A percentile compares a stretch with the other conserved stretches of the same genome.
phyloP scores from a whole-genome alignment of 768 basidiomycete genomes.

The Auricularia sp. region DNA sequence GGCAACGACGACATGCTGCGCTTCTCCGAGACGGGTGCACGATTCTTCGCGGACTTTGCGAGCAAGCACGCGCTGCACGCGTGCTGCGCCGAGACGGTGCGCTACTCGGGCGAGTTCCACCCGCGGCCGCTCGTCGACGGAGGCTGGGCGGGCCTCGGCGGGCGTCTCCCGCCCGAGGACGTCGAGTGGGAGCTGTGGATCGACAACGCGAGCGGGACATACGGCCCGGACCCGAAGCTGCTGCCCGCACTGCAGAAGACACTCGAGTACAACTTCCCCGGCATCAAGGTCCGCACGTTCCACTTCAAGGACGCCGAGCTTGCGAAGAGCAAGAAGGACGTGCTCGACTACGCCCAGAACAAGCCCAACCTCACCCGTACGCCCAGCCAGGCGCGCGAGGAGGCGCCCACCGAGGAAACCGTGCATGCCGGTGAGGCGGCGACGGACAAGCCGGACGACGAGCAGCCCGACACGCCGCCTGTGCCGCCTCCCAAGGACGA shows the following conservation, averaged over 20 bases:
- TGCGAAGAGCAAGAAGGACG: neutral
- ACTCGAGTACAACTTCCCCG: conserved; percentile 63
- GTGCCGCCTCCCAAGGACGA: too few species aligned
- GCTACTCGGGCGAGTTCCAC: conserved; percentile 75
- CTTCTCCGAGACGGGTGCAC: conserved; percentile 80
- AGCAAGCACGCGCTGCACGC: conserved; percentile 81
- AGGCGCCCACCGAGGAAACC: neutral
- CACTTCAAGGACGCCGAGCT: conserved; percentile 17
- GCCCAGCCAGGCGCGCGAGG: neutral
- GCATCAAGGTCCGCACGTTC: conserved; percentile 20
- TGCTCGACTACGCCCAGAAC: neutral
- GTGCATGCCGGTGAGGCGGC: neutral
- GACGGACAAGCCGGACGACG: too few species aligned
- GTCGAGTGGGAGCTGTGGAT: conserved; percentile 75
- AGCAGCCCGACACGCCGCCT: too few species aligned
- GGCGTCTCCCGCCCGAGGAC: conserved; percentile 40
- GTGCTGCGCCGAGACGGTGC: conserved; percentile 55
- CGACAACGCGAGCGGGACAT: conserved; percentile 82
- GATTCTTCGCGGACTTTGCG: conserved; percentile 79
- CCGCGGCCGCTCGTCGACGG: conserved; percentile 42
- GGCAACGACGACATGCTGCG: conserved; percentile 65
- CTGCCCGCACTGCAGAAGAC: conserved; percentile 52
- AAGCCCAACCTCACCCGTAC: neutral
- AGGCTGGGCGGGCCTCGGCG: conserved; percentile 57
- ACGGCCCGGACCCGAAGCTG: conserved; percentile 58